Evolutionary conservation across 2,329 filamentous ascomycete species (phyloP).

Genomic region (Fusarium oxysporum): DNA sequence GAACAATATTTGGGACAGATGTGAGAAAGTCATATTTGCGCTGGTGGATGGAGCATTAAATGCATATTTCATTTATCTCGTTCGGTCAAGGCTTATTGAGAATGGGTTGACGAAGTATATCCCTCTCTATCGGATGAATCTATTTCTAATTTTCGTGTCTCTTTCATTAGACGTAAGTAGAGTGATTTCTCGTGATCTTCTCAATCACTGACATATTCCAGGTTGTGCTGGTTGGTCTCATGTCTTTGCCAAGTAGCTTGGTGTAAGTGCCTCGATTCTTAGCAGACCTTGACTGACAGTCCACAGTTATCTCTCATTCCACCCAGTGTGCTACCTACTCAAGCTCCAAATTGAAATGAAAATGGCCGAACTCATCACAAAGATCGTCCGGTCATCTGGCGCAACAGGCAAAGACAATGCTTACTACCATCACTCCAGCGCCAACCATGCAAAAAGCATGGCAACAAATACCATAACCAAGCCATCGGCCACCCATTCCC

Average conservation of each 20-base stretch:
- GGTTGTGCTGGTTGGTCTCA: conserved; percentile 43
- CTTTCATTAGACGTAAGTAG: conserved; percentile 43
- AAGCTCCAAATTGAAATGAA: conserved; percentile 64
- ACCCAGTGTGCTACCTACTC: conserved; percentile 60
- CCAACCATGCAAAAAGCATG: neutral
- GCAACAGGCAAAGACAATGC: conserved; percentile 1
- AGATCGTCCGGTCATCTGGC: conserved; percentile 37
- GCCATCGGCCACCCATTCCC: neutral
- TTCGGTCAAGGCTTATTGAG: conserved; percentile 58
- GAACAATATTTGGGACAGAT: conserved; percentile 64
- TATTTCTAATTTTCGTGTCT: conserved; percentile 42
- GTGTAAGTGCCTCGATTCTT: conserved; percentile 31
- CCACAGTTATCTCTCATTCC: conserved; percentile 48
- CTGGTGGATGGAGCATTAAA: conserved; percentile 62
- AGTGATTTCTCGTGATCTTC: rapidly evolving
- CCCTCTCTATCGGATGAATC: conserved; percentile 53
- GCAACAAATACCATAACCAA: neutral
- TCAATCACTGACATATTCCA: neutral
- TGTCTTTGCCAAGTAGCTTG: conserved; percentile 44
- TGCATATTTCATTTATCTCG: conserved; percentile 61
- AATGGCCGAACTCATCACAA: conserved; percentile 62
- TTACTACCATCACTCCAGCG: conserved; percentile 20
- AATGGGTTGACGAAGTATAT: conserved; percentile 62
- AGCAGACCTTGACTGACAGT: neutral
- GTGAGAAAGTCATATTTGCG: conserved; percentile 63